These are phyloP conservation scores for Tricholomella constricta DNA, from an alignment of 768 basidiomycete genomes.

Conservation along the genomic window DNA sequence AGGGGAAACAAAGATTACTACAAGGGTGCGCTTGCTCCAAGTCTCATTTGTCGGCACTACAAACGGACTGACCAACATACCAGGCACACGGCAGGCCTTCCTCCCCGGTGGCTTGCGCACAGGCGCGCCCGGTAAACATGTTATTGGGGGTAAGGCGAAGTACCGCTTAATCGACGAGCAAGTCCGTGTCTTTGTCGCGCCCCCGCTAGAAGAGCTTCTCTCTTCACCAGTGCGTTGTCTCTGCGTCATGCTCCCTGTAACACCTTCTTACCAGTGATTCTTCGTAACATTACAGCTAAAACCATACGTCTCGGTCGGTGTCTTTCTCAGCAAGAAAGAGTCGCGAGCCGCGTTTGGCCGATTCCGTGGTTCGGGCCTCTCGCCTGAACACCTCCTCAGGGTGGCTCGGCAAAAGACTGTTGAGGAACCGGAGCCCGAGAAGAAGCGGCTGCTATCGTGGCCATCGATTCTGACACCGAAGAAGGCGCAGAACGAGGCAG, in stretches of 20 bases:
- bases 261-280: not conserved
- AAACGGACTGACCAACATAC: not conserved
- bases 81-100: constrained; percentile 82
- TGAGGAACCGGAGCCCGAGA: constrained; percentile 2
- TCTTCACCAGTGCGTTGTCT: constrained; percentile 51
- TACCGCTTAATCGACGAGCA: constrained; percentile 81
- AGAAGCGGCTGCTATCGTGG: constrained; percentile 10
- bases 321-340: constrained; percentile 39
- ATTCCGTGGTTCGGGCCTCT: constrained; percentile 42
- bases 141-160: constrained; percentile 74
- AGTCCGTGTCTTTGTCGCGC: constrained; percentile 83
- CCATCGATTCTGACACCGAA: not conserved
- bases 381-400: constrained; percentile 45
- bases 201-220: constrained; percentile 64
- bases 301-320: constrained; percentile 61
- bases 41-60: not conserved
- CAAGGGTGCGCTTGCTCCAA: constrained; percentile 66
- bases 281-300: constrained; percentile 49
- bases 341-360: constrained; percentile 39
- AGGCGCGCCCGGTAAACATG: constrained; percentile 86
- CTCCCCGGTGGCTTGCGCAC: constrained; percentile 86
- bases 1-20: constrained; percentile 95
- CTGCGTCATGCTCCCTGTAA: not conserved
- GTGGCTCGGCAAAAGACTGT: constrained; percentile 31
- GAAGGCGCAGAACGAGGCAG: not conserved